Evolutionary conservation across 495 filamentous ascomycete species (phyloP), one percentile per base, ranked within the genome.

Genomic region (Apiosordaria backusii): DNA sequence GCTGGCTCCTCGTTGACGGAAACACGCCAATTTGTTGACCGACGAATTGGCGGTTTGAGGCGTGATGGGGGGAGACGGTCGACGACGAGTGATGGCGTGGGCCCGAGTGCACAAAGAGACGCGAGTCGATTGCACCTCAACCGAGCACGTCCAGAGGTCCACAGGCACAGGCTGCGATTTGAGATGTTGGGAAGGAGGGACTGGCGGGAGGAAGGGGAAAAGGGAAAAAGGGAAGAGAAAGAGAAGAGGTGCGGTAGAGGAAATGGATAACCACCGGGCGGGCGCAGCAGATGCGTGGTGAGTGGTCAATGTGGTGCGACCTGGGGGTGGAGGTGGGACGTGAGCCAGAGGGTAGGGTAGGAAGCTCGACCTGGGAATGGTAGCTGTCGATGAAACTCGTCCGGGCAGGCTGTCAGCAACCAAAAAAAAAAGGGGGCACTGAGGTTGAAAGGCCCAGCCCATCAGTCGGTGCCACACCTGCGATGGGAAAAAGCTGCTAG

Each of bases 121-220:
- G 67, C 67, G 67, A 66, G 68, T 64, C 69, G 67, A 67, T 50
- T 59, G 52, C 63, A 60, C 64, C 65, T 73, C 71, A 63, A 65
- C 59, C 69, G 50, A 62, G 62, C 62, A 64, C 68, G 67, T 69
- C 68, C 65, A 72, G 67, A 62, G 71, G 67, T 71, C 68, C 72
- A 71, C 69, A 61, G 73, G 66, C 67, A 64, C 68, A 68, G 63
- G 69, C 61, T 54, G 40, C 57, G 24, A 61, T 64, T 53, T 16
- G 67, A 45, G 26, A 65, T 62, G 50, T 54, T 50, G 60, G 66
- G 71, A 72, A 70, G 70, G 69, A 67, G 67, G 65, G 65, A 72
- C 62, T 68, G 70, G 59, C 40, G 65, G 60, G 59, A 69, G 58
- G 61, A 53, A 68, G 63, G 65, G 60, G 67, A 62, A 65, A 64